These are phyloP conservation scores for Thelonectria olida DNA, from an alignment of 2,329 filamentous ascomycete genomes.

Conservation along the genomic window DNA sequence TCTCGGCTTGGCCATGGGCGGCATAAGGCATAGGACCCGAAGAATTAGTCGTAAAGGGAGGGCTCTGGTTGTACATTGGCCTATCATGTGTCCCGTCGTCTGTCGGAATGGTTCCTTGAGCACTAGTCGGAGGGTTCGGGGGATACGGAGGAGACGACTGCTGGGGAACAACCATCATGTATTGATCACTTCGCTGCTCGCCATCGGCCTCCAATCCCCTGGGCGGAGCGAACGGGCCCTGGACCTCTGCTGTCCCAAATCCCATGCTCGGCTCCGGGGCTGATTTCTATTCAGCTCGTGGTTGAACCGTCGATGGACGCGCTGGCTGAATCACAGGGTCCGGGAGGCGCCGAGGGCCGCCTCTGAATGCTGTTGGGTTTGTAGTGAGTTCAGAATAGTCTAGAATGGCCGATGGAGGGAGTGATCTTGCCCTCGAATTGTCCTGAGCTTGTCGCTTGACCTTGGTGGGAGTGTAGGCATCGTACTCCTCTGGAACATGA, in stretches of 20 bases:
- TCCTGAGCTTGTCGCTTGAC: conserved; percentile 14
- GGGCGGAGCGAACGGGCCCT: neutral
- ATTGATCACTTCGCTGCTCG: neutral
- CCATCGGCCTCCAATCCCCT: neutral
- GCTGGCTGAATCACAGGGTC: neutral
- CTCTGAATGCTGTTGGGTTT: neutral
- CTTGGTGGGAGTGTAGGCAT: conserved; percentile 33
- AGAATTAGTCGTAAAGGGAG: neutral
- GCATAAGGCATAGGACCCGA: neutral
- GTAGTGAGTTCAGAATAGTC: conserved; percentile 26
- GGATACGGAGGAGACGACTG: conserved; percentile 10
- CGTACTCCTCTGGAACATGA: conserved; percentile 17
- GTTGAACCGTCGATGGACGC: conserved; percentile 18
- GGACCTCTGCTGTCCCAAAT: neutral
- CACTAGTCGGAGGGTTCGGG: neutral
- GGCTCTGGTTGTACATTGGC: neutral
- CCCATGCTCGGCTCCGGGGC: conserved; percentile 9
- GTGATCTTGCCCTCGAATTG: conserved; percentile 30
- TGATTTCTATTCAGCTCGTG: conserved; percentile 36
- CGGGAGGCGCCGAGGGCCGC: conserved; percentile 1
- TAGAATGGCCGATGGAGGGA: conserved; percentile 35
- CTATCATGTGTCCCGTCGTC: no score
- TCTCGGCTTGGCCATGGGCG: neutral
- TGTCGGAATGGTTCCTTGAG: neutral
- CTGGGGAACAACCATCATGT: neutral